These are phyloP conservation scores for Thuidium tamariscinum DNA, from an alignment of 225 moss, liverwort and hornwort genomes.

Conservation along the genomic window DNA sequence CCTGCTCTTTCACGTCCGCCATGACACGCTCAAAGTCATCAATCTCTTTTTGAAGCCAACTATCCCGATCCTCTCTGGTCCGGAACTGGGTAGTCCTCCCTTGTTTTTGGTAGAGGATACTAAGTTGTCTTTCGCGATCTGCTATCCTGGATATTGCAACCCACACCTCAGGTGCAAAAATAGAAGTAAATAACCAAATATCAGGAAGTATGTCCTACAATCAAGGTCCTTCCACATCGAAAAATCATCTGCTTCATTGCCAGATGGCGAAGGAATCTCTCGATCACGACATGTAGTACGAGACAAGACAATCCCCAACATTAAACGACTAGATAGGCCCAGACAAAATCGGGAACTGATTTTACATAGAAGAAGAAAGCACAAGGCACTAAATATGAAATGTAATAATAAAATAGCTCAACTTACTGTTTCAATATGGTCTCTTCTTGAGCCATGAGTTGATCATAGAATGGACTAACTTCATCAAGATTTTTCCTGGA, in stretches of 20 bases:
- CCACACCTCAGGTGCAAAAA: background rate
- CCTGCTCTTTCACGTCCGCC: conserved; percentile 64
- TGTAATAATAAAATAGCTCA: background rate
- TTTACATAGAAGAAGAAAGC: background rate
- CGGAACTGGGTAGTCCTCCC: conserved; percentile 83
- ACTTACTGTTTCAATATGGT: conserved; percentile 67
- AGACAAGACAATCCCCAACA: background rate
- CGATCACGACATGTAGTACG: background rate
- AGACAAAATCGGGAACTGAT: background rate
- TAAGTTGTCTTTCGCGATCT: conserved; percentile 85
- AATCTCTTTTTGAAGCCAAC: conserved; percentile 76
- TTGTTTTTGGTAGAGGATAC: conserved; percentile 93
- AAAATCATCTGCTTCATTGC: background rate
- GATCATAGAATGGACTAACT: conserved; percentile 63
- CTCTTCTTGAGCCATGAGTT: conserved; percentile 60
- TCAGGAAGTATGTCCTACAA: background rate
- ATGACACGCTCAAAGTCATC: conserved; percentile 63
- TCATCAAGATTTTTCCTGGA: conserved; percentile 55
- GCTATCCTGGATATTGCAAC: conserved; percentile 43
- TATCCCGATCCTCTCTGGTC: conserved; percentile 70
- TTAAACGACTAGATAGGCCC: background rate
- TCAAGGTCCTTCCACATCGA: background rate
- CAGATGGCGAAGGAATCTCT: background rate
- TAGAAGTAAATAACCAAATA: background rate
- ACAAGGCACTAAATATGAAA: background rate